phyloP scores from a whole-genome alignment of 78 protist species.

The Mastigamoeba balamuthi region DNA sequence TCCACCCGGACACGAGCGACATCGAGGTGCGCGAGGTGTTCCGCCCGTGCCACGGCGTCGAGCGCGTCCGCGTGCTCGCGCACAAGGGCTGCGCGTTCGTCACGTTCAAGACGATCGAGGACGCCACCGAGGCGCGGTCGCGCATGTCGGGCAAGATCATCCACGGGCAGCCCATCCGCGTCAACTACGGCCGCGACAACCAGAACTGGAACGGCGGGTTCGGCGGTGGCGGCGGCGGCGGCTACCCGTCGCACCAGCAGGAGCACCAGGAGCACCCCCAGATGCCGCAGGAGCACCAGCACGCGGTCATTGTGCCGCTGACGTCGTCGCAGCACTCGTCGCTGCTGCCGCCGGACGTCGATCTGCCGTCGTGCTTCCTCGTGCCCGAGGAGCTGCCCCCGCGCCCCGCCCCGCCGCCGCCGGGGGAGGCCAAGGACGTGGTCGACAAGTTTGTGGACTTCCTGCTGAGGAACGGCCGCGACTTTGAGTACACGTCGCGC shows the following conservation, averaged over 20 bases:
- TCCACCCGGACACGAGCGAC: not conserved
- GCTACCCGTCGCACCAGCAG: too few species aligned
- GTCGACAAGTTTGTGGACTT: not conserved
- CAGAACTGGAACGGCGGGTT: too few species aligned
- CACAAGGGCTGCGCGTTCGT: not conserved
- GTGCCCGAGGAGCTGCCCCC: not conserved
- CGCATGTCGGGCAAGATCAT: not conserved
- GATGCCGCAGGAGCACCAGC: too few species aligned
- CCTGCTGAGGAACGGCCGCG: not conserved
- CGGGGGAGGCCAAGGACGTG: not conserved
- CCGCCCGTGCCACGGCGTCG: not conserved
- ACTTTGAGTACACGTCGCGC: not conserved
- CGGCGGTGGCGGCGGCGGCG: too few species aligned
- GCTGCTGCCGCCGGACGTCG: too few species aligned
- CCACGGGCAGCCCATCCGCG: not conserved
- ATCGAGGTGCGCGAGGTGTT: not conserved
- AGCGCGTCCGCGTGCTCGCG: not conserved
- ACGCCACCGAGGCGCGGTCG: not conserved
- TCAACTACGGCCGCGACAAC: not conserved
- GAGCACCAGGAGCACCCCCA: too few species aligned
- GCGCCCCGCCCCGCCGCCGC: not conserved
- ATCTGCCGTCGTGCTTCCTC: not conserved
- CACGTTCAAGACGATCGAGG: not conserved
- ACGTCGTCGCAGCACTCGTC: too few species aligned
- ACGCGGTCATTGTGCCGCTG: too few species aligned